Evolutionary conservation across 257 asterid species (phyloP).

Genomic region (Echium plantagineum): DNA sequence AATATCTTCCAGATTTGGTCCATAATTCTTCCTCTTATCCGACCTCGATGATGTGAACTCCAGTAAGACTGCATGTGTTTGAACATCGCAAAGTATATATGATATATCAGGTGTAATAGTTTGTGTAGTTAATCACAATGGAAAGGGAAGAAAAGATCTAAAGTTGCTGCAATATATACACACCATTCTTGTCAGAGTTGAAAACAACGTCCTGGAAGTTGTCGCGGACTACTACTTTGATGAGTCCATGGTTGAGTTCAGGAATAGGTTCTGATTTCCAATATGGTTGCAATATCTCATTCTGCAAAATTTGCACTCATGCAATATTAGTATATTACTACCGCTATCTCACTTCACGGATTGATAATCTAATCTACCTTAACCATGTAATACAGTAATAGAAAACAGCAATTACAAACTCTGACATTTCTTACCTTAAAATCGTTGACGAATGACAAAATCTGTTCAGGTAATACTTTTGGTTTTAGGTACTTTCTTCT

Average conservation of each 20-base stretch:
- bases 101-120: no score
- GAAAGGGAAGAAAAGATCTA: background rate
- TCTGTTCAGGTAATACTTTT: conserved; percentile 64
- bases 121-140: background rate
- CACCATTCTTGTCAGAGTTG: conserved; percentile 27
- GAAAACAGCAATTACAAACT: background rate
- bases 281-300: conserved; percentile 16
- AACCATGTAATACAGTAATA: background rate
- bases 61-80: conserved; percentile 32
- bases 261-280: conserved; percentile 27
- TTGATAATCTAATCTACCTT: background rate
- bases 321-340: no score
- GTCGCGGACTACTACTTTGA: conserved; percentile 26
- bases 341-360: no score
- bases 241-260: conserved; percentile 18
- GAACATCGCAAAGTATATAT: background rate
- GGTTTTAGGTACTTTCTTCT: conserved; percentile 63
- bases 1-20: conserved; percentile 68
- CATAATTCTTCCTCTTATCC: conserved; percentile 64
- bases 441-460: conserved; percentile 70
- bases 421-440: conserved; percentile 36
- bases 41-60: conserved; percentile 79
- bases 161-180: no score
- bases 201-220: conserved; percentile 19
- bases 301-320: conserved; percentile 7